These are phyloP conservation scores for Penicillium polonicum DNA, from an alignment of 2,329 filamentous ascomycete genomes.

Conservation along the genomic window DNA sequence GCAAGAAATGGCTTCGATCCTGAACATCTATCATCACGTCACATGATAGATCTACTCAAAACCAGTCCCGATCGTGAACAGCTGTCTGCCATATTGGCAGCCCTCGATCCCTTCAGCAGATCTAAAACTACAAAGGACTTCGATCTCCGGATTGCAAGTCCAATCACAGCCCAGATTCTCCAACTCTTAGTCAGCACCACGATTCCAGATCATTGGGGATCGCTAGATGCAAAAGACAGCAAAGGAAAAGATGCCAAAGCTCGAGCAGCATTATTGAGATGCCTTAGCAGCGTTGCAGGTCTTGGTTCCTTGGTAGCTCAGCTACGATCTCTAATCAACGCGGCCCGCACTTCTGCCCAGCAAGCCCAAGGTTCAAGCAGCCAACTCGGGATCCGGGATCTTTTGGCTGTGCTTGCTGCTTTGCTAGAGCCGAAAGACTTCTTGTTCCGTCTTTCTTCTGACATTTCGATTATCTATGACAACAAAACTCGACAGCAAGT, in stretches of 20 bases:
- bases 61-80: slow-evolving; percentile 40
- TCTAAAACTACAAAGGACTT: slow-evolving; percentile 39
- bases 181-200: slow-evolving; percentile 72
- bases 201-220: slow-evolving; percentile 77
- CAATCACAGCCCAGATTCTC: slow-evolving; percentile 71
- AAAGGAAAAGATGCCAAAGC: slow-evolving; percentile 16
- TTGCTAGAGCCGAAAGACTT: slow-evolving; percentile 48
- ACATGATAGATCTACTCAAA: slow-evolving; percentile 41
- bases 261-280: slow-evolving; percentile 55
- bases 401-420: slow-evolving; percentile 38
- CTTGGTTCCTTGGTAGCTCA: slow-evolving; percentile 74
- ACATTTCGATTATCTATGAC: slow-evolving; percentile 42
- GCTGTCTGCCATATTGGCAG: slow-evolving; percentile 33
- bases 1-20: slow-evolving; percentile 14
- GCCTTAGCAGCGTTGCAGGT: slow-evolving; percentile 71
- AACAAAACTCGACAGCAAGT: slow-evolving; percentile 50
- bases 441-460: slow-evolving; percentile 46
- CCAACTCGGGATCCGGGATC: slow-evolving; percentile 35
- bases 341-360: slow-evolving; percentile 24
- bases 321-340: slow-evolving; percentile 58
- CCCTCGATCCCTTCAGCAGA: slow-evolving; percentile 37
- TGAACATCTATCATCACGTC: slow-evolving; percentile 28
- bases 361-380: slow-evolving; percentile 36
- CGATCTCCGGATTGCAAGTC: slow-evolving; percentile 62
- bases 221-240: slow-evolving; percentile 46